Evolutionary conservation across 148 eudicot genomes (phyloP).

Genomic region (Chenopodium quinoa): DNA sequence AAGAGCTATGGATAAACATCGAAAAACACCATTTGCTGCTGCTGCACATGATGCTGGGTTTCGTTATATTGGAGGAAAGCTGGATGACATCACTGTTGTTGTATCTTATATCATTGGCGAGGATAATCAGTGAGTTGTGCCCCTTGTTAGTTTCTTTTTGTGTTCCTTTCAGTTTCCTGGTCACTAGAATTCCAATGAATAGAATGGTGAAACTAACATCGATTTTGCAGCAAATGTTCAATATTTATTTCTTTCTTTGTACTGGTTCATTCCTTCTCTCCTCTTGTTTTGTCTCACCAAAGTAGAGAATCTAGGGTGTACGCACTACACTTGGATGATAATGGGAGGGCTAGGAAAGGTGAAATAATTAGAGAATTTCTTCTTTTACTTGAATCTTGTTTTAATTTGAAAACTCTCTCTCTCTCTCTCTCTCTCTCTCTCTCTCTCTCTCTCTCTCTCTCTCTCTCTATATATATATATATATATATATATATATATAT

Average conservation of each 20-base stretch:
- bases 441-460: no score
- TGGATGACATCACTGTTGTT: conserved; percentile 83
- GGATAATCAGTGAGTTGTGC: conserved; percentile 27
- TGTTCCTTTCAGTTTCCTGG: background rate
- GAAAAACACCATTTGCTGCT: conserved; percentile 62
- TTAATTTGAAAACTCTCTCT: background rate
- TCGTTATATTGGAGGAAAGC: conserved; percentile 78
- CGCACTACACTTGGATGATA: background rate
- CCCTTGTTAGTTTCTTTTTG: background rate
- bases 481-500: no score
- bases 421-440: no score
- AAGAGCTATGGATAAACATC: conserved; percentile 52
- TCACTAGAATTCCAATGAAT: conserved; percentile 1
- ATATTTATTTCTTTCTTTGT: background rate
- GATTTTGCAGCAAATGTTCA: background rate
- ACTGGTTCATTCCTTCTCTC: background rate
- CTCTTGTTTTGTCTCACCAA: background rate
- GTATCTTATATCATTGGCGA: conserved; percentile 52
- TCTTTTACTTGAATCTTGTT: background rate
- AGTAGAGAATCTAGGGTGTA: background rate
- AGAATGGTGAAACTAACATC: background rate
- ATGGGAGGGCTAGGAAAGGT: background rate
- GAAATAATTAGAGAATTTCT: no score
- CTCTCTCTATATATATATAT: no score
- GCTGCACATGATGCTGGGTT: conserved; percentile 84